phyloP scores from a whole-genome alignment of 805 yeast genomes.

The Candida arabinofermentans region DNA sequence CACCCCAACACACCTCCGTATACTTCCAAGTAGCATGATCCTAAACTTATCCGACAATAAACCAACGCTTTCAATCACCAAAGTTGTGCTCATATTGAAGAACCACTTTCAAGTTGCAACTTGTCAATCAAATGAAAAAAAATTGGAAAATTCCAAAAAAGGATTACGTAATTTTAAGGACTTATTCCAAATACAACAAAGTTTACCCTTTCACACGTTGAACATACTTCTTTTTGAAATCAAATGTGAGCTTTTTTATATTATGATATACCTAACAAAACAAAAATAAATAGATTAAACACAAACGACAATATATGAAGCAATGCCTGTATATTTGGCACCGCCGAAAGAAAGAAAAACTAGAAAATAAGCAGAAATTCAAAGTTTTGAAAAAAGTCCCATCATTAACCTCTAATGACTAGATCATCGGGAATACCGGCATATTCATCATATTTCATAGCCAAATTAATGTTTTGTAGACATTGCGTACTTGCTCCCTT shows the following conservation, averaged over 20 bases:
- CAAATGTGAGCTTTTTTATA: background rate
- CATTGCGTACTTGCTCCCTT: conserved; percentile 99
- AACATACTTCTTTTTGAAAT: background rate
- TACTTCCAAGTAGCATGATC: too few relatives aligned
- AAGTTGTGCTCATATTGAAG: too few relatives aligned
- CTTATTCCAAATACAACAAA: too few relatives aligned
- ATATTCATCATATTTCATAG: conserved; percentile 86
- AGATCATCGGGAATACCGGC: conserved; percentile 86
- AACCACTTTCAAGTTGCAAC: too few relatives aligned
- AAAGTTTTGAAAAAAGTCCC: background rate
- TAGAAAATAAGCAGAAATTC: background rate
- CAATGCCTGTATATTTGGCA: background rate
- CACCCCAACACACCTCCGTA: too few relatives aligned
- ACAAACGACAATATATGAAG: background rate
- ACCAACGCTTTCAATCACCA: too few relatives aligned
- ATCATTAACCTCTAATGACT: conserved; percentile 43
- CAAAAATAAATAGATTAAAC: background rate
- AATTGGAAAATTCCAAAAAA: too few relatives aligned
- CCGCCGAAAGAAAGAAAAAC: background rate
- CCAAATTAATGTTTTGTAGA: conserved; percentile 90
- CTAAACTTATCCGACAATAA: too few relatives aligned
- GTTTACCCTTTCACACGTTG: too few relatives aligned
- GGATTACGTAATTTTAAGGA: too few relatives aligned
- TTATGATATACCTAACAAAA: background rate
- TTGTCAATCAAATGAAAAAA: too few relatives aligned